Evolutionary conservation across 805 yeast genomes (phyloP).

Genomic region (Candida maris): DNA sequence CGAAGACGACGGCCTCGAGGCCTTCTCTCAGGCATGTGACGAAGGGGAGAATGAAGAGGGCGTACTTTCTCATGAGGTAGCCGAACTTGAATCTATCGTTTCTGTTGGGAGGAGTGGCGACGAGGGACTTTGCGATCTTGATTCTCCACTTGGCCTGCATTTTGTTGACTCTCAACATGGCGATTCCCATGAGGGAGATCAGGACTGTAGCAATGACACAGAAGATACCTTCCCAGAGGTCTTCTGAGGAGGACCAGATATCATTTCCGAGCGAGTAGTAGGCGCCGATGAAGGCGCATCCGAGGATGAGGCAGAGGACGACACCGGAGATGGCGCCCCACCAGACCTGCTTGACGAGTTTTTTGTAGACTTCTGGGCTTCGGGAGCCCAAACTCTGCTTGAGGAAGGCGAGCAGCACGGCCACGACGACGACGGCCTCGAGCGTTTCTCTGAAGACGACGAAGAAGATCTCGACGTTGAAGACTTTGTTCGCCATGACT

Average conservation of each 20-base stretch:
- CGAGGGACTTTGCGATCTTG: slow-evolving; percentile 81
- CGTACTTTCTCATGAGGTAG: slow-evolving; percentile 64
- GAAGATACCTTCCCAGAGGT: slow-evolving; percentile 95
- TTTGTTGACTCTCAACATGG: slow-evolving; percentile 92
- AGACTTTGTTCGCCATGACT: slow-evolving; percentile 40
- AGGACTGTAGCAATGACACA: slow-evolving; percentile 85
- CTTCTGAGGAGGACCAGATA: slow-evolving; percentile 85
- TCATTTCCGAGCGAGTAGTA: slow-evolving; percentile 78
- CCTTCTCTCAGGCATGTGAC: slow-evolving; percentile 95
- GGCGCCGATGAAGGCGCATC: slow-evolving; percentile 93
- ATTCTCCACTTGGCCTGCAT: slow-evolving; percentile 97
- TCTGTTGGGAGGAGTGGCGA: slow-evolving; percentile 50
- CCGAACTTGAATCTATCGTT: slow-evolving; percentile 52
- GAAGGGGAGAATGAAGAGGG: slow-evolving; percentile 86
- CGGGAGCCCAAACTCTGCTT: slow-evolving; percentile 74
- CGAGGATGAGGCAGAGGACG: slow-evolving; percentile 73
- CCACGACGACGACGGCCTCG: slow-evolving; percentile 88
- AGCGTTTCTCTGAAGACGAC: slow-evolving; percentile 90
- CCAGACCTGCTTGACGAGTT: slow-evolving; percentile 81
- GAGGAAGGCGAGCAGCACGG: slow-evolving; percentile 86
- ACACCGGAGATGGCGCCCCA: slow-evolving; percentile 72
- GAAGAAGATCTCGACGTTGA: slow-evolving; percentile 75
- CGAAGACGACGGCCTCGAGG: slow-evolving; percentile 91
- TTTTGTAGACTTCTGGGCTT: slow-evolving; percentile 48
- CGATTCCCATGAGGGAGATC: slow-evolving; percentile 92